Conservation (phyloP, 805 yeast genomes). For the Danielia oregonensis region DNA sequence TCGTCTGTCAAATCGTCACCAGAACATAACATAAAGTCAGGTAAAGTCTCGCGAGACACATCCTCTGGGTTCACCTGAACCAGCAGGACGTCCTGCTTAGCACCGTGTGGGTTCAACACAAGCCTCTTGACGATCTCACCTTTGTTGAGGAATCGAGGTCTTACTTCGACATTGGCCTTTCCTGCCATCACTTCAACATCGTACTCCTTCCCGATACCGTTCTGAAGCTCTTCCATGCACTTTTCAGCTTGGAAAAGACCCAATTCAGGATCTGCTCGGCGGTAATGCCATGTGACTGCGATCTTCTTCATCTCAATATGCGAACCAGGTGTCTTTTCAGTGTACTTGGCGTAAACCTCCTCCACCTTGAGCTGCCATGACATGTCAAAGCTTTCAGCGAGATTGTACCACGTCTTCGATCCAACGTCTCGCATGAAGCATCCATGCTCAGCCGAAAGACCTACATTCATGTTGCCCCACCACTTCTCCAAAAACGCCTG, state of each 20-base stretch:
- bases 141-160: conserved; percentile 91
- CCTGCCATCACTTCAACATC: conserved; percentile 97
- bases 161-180: conserved; percentile 95
- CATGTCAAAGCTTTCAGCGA: conserved; percentile 83
- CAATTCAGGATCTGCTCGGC: conserved; percentile 89
- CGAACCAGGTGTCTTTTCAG: conserved; percentile 89
- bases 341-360: conserved; percentile 66
- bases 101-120: conserved; percentile 61
- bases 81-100: conserved; percentile 40
- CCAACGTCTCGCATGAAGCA: conserved; percentile 84
- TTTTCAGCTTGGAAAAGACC: conserved; percentile 83
- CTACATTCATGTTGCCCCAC: conserved; percentile 72
- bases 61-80: conserved; percentile 19
- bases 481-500: conserved; percentile 84
- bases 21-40: conserved; percentile 83
- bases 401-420: conserved; percentile 68
- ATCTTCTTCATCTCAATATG: conserved; percentile 84
- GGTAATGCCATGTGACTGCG: conserved; percentile 96
- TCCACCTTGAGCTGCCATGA: conserved; percentile 88
- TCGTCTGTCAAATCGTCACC: conserved; percentile 98
- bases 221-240: conserved; percentile 60
- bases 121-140: conserved; percentile 91
- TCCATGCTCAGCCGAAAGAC: conserved; percentile 96
- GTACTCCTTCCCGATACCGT: conserved; percentile 56
- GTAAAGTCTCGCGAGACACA: conserved; percentile 45